Percentiles rank a stretch among this genome's conserved stretches.
phyloP scores from a whole-genome alignment of 2,329 filamentous ascomycete species.

The Knufia fluminis region DNA sequence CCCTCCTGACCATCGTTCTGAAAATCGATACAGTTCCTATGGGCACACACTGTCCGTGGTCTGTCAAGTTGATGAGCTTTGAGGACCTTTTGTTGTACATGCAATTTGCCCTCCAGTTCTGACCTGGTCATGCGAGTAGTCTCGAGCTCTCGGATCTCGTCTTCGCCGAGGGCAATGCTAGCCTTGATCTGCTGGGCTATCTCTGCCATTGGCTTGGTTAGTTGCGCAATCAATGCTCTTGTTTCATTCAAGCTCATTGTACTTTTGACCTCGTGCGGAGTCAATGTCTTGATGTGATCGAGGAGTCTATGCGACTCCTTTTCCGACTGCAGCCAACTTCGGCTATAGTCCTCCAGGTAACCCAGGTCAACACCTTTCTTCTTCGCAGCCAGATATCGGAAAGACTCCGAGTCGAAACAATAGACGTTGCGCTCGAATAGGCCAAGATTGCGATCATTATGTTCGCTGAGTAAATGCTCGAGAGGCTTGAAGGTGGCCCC shows the following conservation, averaged over 20 bases:
- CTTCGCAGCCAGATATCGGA: constrained; percentile 34
- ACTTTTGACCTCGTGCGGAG: constrained; percentile 29
- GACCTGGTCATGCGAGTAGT: constrained; percentile 22
- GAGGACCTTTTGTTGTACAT: constrained; percentile 24
- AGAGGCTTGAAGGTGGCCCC: constrained; percentile 34
- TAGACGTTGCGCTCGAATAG: constrained; percentile 29
- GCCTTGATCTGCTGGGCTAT: constrained; percentile 28
- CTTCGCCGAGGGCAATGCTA: constrained; percentile 27
- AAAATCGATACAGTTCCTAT: constrained; percentile 24
- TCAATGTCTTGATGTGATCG: constrained; percentile 23
- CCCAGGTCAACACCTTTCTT: constrained; percentile 27
- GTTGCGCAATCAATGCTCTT: constrained; percentile 28
- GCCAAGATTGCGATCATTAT: constrained; percentile 25
- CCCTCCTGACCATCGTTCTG: constrained; percentile 20
- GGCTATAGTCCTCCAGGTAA: constrained; percentile 27
- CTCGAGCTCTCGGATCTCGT: constrained; percentile 24
- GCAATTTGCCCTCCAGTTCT: constrained; percentile 24
- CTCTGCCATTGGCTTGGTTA: constrained; percentile 33
- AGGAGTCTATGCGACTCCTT: constrained; percentile 27
- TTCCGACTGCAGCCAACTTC: constrained; percentile 32
- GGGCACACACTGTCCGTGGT: constrained; percentile 28
- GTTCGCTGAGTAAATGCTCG: constrained; percentile 24
- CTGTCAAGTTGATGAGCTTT: constrained; percentile 18
- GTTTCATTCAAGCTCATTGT: constrained; percentile 35
- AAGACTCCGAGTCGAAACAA: constrained; percentile 39